Conservation (phyloP, 139 green algal genomes). For the Chlamydomonas sp. region DNA sequence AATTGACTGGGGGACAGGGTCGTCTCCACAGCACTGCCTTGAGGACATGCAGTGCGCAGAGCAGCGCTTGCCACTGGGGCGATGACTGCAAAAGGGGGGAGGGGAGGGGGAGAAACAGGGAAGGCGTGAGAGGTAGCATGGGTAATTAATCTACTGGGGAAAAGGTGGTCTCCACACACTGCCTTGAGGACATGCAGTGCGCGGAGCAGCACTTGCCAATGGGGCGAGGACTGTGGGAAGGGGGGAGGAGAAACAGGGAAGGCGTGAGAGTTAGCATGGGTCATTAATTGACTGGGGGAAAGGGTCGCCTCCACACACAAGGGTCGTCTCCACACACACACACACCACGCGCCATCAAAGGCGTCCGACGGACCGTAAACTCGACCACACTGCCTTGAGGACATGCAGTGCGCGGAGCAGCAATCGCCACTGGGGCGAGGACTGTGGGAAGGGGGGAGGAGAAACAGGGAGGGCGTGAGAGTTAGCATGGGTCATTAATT, state of each 20-base stretch:
- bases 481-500: too few species aligned
- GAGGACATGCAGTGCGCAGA: conserved; percentile 63
- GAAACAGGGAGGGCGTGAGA: not conserved
- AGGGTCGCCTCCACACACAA: conserved; percentile 17
- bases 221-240: not conserved
- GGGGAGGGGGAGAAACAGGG: not conserved
- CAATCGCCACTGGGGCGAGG: conserved; percentile 45
- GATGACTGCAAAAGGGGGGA: conserved; percentile 6
- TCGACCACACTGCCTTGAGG: conserved; percentile 66
- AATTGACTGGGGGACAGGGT: not conserved
- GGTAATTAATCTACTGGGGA: too few species aligned
- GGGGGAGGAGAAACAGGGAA: not conserved
- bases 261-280: too few species aligned
- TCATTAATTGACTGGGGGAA: too few species aligned
- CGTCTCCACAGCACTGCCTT: conserved; percentile 49
- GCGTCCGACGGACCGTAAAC: too few species aligned
- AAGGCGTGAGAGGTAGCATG: not conserved
- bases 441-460: not conserved
- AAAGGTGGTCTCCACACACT: conserved; percentile 26
- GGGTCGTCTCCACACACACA: too few species aligned
- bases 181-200: conserved; percentile 65
- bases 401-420: conserved; percentile 59
- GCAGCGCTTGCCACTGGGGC: conserved; percentile 48
- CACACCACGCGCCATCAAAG: too few species aligned
- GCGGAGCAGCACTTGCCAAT: conserved; percentile 62